Evolutionary conservation across 345 rosid species (phyloP), one percentile per base, ranked within the genome.

Genomic region (Mangifera indica): DNA sequence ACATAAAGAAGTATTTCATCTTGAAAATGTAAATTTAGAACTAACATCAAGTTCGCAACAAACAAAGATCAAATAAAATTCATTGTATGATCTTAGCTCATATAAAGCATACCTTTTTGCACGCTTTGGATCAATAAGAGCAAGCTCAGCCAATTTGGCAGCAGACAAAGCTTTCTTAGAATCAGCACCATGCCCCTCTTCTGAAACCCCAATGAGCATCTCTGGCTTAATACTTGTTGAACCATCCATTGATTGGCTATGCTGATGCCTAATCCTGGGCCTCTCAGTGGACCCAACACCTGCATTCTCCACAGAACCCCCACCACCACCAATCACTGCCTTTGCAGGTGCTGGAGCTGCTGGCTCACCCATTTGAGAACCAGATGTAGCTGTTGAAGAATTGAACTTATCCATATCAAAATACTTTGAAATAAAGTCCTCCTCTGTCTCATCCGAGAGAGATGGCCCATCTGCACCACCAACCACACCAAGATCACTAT

Each of bases 61-160:
- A 29, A 29, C 32, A 29, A 29, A 29, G 32, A 29, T 29, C 32
- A 29, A n/a, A 29, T 29, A 29, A 29, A 29, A 29, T 29, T 29
- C 32, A 29, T 29, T 29, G 32, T 29, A 29, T 29, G 32, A 29
- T 29, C 32, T 29, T 29, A 29, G 32, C 32, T 29, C 21, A 66
- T n/a, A 63, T 6, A 73, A 54, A 46, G 15, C 29, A 56, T 78
- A 95, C 99, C 99, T 91, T 81, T 93, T 93, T 10, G 99, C 99
- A 37, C 97, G 97, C 78, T 87, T 96, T 42, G 99, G 99, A 79
- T 96, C 99, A 45, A 88, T 76, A 58, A 89, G 91, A 62, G 99
- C 97, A 78, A 96, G 98, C 86, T 96, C 98, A 55, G 99, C 95
- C 78, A 96, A 97, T 85, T 96, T 91, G 67, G 97, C 81, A 76